Evolutionary conservation across 2,329 filamentous ascomycete genomes (phyloP).

Genomic region (Cadophora malorum): DNA sequence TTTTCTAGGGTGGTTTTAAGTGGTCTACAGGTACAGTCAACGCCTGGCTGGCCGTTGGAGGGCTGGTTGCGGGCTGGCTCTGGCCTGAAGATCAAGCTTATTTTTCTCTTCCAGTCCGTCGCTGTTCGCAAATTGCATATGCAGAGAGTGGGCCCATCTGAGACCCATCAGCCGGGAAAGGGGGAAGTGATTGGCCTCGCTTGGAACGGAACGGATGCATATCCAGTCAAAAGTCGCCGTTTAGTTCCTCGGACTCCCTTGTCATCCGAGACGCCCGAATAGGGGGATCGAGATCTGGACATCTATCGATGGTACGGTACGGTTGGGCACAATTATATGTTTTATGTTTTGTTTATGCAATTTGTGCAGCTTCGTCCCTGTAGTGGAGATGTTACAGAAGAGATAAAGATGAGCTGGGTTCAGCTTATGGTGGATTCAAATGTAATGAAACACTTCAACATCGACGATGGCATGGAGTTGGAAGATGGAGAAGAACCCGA

Average conservation of each 20-base stretch:
- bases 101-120: not conserved
- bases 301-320: not conserved
- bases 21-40: not conserved
- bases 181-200: conserved; percentile 1
- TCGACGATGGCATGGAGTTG: not conserved
- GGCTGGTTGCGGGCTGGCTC: not conserved
- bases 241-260: not conserved
- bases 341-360: conserved; percentile 4
- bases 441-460: conserved; percentile 5
- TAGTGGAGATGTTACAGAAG: not conserved
- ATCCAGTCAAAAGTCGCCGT: conserved; percentile 13
- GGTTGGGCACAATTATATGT: not conserved
- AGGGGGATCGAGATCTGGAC: not conserved
- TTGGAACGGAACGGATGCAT: not conserved
- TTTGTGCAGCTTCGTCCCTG: conserved; percentile 2
- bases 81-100: not conserved
- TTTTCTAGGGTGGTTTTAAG: not conserved
- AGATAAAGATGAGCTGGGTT: not conserved
- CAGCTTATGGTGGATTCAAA: not conserved
- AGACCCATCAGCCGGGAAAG: not conserved
- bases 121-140: conserved; percentile 9
- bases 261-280: not conserved
- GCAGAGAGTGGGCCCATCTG: conserved; percentile 1
- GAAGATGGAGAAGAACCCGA: not conserved
- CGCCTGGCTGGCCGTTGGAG: not conserved